Evolutionary conservation across 108 stramenopile species (phyloP).

Genomic region (Nannochloropsis salina): DNA sequence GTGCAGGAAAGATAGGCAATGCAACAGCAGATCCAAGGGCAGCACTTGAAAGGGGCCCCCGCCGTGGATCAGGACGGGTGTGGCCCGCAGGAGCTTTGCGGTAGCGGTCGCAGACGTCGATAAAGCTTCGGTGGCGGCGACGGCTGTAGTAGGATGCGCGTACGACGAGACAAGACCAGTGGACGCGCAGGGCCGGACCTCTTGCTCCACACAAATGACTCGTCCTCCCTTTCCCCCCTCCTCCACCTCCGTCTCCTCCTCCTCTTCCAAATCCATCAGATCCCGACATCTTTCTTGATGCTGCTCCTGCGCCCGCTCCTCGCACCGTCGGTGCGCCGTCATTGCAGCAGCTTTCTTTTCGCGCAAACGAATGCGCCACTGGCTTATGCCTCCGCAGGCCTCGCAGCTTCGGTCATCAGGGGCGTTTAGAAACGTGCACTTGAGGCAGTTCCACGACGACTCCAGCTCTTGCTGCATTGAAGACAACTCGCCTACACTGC

Average conservation of each 20-base stretch:
- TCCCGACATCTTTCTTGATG: constrained; percentile 11
- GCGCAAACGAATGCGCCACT: constrained; percentile 15
- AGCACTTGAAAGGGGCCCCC: neutral
- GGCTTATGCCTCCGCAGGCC: neutral
- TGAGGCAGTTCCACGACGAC: neutral
- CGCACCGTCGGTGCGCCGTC: constrained; percentile 2
- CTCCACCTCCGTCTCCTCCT: neutral
- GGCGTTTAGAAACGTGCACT: neutral
- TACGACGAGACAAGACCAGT: neutral
- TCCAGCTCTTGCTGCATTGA: constrained; percentile 8
- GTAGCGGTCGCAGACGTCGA: neutral
- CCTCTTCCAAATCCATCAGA: constrained; percentile 15
- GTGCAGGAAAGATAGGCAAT: neutral
- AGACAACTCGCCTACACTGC: neutral
- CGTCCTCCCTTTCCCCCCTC: neutral
- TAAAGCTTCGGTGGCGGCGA: neutral
- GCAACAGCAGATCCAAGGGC: neutral
- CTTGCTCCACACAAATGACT: neutral
- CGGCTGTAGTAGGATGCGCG: neutral
- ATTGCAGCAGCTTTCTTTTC: neutral
- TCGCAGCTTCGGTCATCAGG: constrained; percentile 4
- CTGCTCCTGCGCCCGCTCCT: neutral
- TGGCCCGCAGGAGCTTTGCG: neutral
- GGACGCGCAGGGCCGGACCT: neutral
- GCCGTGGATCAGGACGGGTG: neutral